Evolutionary conservation across 208 protist species (phyloP), one percentile per base, ranked within the genome.

Genomic region (Trypanosoma scelopori): DNA sequence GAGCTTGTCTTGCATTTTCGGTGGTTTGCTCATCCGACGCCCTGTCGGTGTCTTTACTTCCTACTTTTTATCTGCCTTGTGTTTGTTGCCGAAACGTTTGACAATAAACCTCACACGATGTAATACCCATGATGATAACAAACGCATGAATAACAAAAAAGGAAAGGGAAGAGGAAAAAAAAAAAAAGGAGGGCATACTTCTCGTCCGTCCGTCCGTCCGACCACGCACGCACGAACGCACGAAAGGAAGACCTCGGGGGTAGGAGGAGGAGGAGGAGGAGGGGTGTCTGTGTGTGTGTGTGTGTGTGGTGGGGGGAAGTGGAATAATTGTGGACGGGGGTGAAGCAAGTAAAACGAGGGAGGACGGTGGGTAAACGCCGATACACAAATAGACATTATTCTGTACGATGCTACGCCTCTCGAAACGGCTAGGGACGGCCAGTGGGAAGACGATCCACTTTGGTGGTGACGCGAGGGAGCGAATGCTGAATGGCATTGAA

Each of bases 401-500:
- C 6, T 23, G 16, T 47, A 47, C 16, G 16, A 71, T 71, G 64
- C 42, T 71, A 15, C 57, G 39, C 20, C 39, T 58, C 22, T 47
- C 71, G 30, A 16, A 56, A 45, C 55, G 50, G 59, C 3, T 80
- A 72, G 15, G 76, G 58, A 42, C 41, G 74, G 23, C 48, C 43
- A 46, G 62, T 47, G 84, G 85, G 20, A 99, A 99, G 85, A 93
- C 98, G 9, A 97, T 99, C 76, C 80, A 92, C 42, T 99, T 98
- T 75, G 96, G 96, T 41, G 84, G 87, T 37, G 97, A 99, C 23
- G 96, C 95, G 7, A 87, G 98, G 51, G 79, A 92, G 41, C 61
- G 82, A 30, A 98, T 99, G 93, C 83, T 99, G 20, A 64, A 79
- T 15, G 98, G 98, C 56, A 98, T 99, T 58, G 95, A 99, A 73